These are phyloP conservation scores for Entomophthora muscae DNA, from an alignment of 371 early-diverging fungal genomes.

Conservation along the genomic window DNA sequence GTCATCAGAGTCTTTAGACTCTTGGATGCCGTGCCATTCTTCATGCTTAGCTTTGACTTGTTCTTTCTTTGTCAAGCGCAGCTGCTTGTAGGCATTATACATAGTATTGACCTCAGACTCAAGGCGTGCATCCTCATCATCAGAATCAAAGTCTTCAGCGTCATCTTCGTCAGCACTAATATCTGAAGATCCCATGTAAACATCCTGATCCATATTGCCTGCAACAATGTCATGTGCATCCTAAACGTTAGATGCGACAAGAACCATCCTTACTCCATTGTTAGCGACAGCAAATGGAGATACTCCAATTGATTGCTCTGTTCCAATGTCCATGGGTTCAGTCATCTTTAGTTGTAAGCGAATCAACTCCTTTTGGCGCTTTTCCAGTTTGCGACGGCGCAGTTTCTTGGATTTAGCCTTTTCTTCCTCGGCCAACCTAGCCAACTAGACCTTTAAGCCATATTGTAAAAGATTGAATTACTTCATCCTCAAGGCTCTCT, in stretches of 20 bases:
- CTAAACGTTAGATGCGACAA: not conserved
- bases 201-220: not conserved
- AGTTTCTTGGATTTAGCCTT: conserved; percentile 31
- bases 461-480: conserved; percentile 22
- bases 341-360: conserved; percentile 87
- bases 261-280: conserved; percentile 7
- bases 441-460: conserved; percentile 17
- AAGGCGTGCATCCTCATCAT: conserved; percentile 27
- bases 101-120: conserved; percentile 16
- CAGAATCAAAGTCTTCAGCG: conserved; percentile 18
- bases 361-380: conserved; percentile 61
- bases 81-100: conserved; percentile 12
- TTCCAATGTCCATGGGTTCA: conserved; percentile 69
- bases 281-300: conserved; percentile 13
- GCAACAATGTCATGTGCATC: not conserved
- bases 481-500: conserved; percentile 26
- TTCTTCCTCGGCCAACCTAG: conserved; percentile 33
- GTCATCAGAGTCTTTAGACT: conserved; percentile 18
- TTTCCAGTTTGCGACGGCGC: conserved; percentile 46
- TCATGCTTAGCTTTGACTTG: not conserved
- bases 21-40: conserved; percentile 5
- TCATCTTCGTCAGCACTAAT: conserved; percentile 17
- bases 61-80: conserved; percentile 19
- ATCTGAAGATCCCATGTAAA: conserved; percentile 7
- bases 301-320: conserved; percentile 35